Evolutionary conservation across 2,329 filamentous ascomycete species (phyloP).

Genomic region (Phoma sp.): DNA sequence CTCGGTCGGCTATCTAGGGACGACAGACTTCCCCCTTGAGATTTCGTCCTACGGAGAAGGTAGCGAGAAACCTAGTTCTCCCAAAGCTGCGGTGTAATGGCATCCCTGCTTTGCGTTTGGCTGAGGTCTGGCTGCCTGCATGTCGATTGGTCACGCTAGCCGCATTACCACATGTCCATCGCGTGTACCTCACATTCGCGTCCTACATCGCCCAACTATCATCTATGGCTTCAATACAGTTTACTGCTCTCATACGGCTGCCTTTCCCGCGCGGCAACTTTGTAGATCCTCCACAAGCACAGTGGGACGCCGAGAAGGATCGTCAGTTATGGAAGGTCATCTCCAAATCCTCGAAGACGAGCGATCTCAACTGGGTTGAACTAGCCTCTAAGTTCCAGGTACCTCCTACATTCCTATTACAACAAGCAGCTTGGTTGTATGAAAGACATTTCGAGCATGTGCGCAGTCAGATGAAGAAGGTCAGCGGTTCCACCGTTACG

Average conservation of each 20-base stretch:
- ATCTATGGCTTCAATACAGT: conserved; percentile 47
- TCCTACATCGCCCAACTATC: not conserved
- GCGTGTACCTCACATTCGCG: conserved; percentile 8
- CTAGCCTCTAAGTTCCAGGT: conserved; percentile 83
- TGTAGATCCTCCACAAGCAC: conserved; percentile 83
- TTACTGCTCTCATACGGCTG: conserved; percentile 84
- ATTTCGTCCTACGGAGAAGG: no score
- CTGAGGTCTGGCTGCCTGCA: conserved; percentile 10
- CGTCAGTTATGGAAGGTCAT: conserved; percentile 88
- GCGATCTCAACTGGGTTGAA: conserved; percentile 84
- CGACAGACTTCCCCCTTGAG: no score
- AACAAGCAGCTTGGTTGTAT: conserved; percentile 93
- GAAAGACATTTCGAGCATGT: conserved; percentile 90
- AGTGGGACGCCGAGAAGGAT: conserved; percentile 89
- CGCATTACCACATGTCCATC: conserved; percentile 11
- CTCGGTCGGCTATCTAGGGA: no score
- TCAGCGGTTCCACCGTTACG: conserved; percentile 63
- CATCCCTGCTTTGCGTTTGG: not conserved
- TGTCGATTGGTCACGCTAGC: conserved; percentile 11
- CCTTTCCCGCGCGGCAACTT: conserved; percentile 88
- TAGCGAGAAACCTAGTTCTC: no score
- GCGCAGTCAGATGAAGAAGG: conserved; percentile 84
- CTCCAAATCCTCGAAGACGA: conserved; percentile 77
- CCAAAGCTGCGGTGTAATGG: not conserved
- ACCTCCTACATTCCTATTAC: conserved; percentile 83